Evolutionary conservation across 108 stramenopile genomes (phyloP).

Genomic region (Nannochloropsis oceanica): DNA sequence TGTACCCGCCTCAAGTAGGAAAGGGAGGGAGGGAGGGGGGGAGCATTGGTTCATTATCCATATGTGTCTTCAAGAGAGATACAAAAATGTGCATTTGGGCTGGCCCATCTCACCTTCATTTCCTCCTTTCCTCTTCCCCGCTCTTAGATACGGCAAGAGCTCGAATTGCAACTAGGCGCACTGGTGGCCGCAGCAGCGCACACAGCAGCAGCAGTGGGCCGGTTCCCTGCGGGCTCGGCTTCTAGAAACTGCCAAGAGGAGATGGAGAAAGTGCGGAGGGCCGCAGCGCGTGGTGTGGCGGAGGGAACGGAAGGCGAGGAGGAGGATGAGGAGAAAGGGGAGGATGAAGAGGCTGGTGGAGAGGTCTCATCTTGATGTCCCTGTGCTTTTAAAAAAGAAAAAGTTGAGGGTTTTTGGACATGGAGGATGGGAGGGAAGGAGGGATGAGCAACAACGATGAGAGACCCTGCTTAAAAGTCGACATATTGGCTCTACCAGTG

Average conservation of each 20-base stretch:
- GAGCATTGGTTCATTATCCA: neutral
- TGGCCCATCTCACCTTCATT: no score
- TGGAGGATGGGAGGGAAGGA: neutral
- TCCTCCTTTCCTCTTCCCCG: no score
- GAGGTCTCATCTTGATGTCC: neutral
- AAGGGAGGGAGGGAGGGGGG: neutral
- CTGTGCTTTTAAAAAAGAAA: neutral
- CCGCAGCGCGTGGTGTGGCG: neutral
- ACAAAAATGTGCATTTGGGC: no score
- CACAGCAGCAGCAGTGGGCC: neutral
- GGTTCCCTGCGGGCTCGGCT: neutral
- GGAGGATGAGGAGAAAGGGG: neutral
- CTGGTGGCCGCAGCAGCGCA: neutral
- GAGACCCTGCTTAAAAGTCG: no score
- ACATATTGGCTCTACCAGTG: no score
- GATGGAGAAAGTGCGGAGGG: neutral
- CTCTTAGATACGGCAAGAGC: neutral
- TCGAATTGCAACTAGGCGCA: neutral
- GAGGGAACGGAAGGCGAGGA: neutral
- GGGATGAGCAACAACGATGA: neutral
- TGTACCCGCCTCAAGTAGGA: neutral
- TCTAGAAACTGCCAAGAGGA: neutral
- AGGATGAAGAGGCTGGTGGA: neutral
- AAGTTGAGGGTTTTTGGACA: neutral
- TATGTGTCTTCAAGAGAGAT: no score